Evolutionary conservation across 768 basidiomycete species (phyloP), one percentile per base, ranked within the genome.

Genomic region (Phlebiopsis flavidoalba): DNA sequence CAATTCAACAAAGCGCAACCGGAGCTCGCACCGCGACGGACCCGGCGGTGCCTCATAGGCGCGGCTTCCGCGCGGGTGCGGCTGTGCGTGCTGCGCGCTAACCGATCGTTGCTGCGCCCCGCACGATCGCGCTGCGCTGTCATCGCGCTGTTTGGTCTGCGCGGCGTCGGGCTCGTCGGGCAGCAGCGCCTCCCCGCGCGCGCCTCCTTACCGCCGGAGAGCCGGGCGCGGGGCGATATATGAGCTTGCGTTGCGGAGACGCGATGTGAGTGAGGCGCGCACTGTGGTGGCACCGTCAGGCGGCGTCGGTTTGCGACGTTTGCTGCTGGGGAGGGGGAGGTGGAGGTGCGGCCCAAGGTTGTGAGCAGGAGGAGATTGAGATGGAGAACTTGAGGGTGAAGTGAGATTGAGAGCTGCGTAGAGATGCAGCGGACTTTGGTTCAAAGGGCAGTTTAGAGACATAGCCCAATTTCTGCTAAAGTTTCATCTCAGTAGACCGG

Each of bases 51-150:
- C 66, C n/a, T 75, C 31, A 71, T 74, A n/a, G 71, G 64, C 63
- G 4, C n/a, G 74, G 74, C 22, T 75, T 71, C 64, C 63, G 73
- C 46, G 71, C 70, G 0, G 74, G 72, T 6, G n/a, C n/a, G 74
- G 68, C 5, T 75, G 68, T 64, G 60, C 64, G 12, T 66, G 63
- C 55, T 59, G 50, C 58, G 60, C 51, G 15, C n/a, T n/a, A n/a
- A n/a, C n/a, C n/a, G n/a, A n/a, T n/a, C n/a, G n/a, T n/a, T n/a
- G n/a, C n/a, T n/a, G n/a, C n/a, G n/a, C n/a, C n/a, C n/a, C n/a
- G n/a, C n/a, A 35, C 65, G 8, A 50, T 62, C 35, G 36, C 51
- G n/a, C 21, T 24, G 50, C 43, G 14, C 43, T 62, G 17, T 65
- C 26, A 59, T 65, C 17, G 55, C 64, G 6, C 31, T 60, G 33